Base-by-base conservation (phyloP, 1,284 basidiomycete genomes). In the Sphagnurus paluster region DNA sequence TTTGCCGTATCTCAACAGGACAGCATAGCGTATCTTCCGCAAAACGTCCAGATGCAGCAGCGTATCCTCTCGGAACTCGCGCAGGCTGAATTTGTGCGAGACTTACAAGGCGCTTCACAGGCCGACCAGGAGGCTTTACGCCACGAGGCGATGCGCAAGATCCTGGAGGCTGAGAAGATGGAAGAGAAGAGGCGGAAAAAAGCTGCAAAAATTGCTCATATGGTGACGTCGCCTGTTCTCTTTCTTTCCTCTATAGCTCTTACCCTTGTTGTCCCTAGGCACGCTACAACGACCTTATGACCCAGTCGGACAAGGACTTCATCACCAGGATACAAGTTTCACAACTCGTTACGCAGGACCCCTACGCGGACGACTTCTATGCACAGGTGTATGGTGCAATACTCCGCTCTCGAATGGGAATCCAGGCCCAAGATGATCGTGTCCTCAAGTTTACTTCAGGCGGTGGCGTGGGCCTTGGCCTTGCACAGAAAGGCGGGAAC, bases 301-400 rank as follows among this genome's bases (percentile, higher is more conserved):
- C 90, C 0, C 91, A 94, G 66, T 96, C 93, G 11, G 97, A 99
- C 77, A 99, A 99, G 72, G 97, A 99, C 64, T 99, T 99, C 65
- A 99, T 99, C 69, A 99, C 97, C 17, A 87, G 97, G 30, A 99
- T 99, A 50, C 97, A 99, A 69, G 92, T 99, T 37, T 98, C 94
- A 1, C 96, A 99, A 63, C 85, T 99, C 24, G 93, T 98, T 39
- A 92, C 93, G 2, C 85, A 90, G 58, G 97, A 99, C 70, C 97
- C 97, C 0, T 98, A 97, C 67, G 83, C 92, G 26, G 95, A 98
- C 56, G 97, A 99, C 65, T 99, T 98, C 64, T 99, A 99, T 62
- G 96, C 94, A 5, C 96, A 99, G 68, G 94, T 98, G 14, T 96
- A 90, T 64, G 87, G 90, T 39, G 90, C 92, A 1, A 79, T 94